Conservation (phyloP, 257 asterid genomes). For the Gynochthodes officinalis region DNA sequence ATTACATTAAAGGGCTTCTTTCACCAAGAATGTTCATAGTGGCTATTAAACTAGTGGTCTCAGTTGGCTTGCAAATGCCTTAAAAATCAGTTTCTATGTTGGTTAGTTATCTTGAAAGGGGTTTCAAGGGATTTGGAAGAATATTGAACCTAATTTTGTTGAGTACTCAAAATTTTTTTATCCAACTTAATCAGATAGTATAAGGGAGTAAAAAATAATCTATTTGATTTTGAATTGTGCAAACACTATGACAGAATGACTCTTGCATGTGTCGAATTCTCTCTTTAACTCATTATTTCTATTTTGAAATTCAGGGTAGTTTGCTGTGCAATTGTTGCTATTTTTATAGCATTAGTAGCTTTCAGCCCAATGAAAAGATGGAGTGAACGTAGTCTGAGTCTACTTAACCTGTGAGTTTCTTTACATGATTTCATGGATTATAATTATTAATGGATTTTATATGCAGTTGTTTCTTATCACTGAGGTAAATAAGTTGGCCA, state of each 20-base stretch:
- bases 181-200: too few species aligned
- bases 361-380: conserved; percentile 99
- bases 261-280: conserved; percentile 1
- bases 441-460: background rate
- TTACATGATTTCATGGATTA: background rate
- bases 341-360: conserved; percentile 86
- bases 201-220: background rate
- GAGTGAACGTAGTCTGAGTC: conserved; percentile 98
- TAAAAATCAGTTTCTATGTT: conserved; percentile 17
- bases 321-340: conserved; percentile 65
- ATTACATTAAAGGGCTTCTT: conserved; percentile 84
- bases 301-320: conserved; percentile 57
- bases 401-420: conserved; percentile 90
- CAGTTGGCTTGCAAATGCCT: conserved; percentile 78
- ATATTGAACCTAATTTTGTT: background rate
- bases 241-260: background rate
- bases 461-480: background rate
- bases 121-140: background rate
- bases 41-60: conserved; percentile 84
- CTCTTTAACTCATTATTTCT: conserved; percentile 9
- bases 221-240: background rate
- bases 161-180: background rate
- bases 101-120: background rate
- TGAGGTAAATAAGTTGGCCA: background rate
- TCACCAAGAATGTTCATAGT: conserved; percentile 94